phyloP scores from a whole-genome alignment of 2,329 filamentous ascomycete genomes.

The Penicillium corylophilum region DNA sequence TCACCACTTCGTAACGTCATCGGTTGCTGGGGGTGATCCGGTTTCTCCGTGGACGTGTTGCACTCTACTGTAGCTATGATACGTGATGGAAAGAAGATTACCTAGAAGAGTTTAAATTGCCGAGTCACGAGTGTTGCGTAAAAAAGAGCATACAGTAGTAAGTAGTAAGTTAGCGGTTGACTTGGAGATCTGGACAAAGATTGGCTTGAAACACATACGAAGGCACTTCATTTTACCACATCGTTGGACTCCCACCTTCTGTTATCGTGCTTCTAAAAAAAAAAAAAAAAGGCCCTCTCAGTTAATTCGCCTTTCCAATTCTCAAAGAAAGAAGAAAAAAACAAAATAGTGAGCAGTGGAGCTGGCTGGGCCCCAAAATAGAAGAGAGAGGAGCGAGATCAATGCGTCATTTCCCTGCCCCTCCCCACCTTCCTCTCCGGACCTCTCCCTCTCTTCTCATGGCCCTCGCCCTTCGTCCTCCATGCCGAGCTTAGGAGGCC shows the following conservation, averaged over 20 bases:
- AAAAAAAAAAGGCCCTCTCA: too few relatives aligned
- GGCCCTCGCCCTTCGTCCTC: constrained; percentile 29
- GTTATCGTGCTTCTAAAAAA: too few relatives aligned
- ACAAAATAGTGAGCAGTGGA: background rate
- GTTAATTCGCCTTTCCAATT: too few relatives aligned
- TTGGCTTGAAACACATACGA: too few relatives aligned
- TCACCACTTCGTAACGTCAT: constrained; percentile 25
- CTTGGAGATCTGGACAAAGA: too few relatives aligned
- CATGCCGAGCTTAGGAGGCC: constrained; percentile 88
- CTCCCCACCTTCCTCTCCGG: constrained; percentile 23
- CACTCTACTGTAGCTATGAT: background rate
- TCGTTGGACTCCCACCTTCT: too few relatives aligned
- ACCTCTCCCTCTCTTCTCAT: constrained; percentile 29
- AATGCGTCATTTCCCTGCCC: constrained; percentile 29
- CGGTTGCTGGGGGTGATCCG: constrained; percentile 17
- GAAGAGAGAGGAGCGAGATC: constrained; percentile 12
- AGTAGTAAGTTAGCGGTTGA: too few relatives aligned
- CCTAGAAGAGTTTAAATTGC: background rate
- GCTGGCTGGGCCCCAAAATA: background rate
- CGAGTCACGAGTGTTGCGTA: background rate
- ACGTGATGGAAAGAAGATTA: background rate
- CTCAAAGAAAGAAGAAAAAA: too few relatives aligned
- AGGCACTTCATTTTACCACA: too few relatives aligned
- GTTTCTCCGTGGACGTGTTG: constrained; percentile 12
- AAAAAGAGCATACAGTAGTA: too few relatives aligned